Conservation (phyloP, 2,329 filamentous ascomycete genomes). For the Aschersonia sp. region DNA sequence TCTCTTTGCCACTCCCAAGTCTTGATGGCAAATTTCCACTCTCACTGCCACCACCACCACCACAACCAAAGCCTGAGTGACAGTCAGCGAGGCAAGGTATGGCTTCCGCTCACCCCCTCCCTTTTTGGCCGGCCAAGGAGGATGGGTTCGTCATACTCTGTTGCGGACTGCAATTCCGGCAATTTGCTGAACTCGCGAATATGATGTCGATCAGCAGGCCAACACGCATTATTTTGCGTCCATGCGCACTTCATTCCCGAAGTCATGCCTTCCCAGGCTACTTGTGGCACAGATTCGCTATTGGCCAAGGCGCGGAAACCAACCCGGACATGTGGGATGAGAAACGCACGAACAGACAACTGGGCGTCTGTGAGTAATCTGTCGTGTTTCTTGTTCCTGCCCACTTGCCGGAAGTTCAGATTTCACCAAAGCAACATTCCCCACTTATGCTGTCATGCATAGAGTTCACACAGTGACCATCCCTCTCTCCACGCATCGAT, state of each 20-base stretch:
- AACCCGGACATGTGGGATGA: not conserved
- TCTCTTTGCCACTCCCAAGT: no score
- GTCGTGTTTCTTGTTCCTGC: not conserved
- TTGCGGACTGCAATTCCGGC: not conserved
- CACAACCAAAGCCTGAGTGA: no score
- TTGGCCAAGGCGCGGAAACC: not conserved
- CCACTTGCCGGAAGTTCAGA: not conserved
- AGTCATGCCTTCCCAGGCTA: not conserved
- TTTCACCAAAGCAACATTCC: not conserved
- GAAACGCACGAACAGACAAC: not conserved
- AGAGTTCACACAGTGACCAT: not conserved
- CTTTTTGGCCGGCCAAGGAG: no score
- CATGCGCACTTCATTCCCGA: not conserved
- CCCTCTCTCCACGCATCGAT: not conserved
- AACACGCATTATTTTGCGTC: not conserved
- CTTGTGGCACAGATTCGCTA: not conserved
- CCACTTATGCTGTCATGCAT: not conserved
- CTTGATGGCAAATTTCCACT: no score
- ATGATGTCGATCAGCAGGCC: not conserved
- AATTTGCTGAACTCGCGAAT: not conserved
- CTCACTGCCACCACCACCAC: no score
- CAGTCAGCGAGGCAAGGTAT: no score
- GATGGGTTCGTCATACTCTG: no score
- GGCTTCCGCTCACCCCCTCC: no score
- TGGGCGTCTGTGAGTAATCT: not conserved